These are phyloP conservation scores for Trametes sanguinea DNA, from an alignment of 768 basidiomycete species.

Conservation along the genomic window DNA sequence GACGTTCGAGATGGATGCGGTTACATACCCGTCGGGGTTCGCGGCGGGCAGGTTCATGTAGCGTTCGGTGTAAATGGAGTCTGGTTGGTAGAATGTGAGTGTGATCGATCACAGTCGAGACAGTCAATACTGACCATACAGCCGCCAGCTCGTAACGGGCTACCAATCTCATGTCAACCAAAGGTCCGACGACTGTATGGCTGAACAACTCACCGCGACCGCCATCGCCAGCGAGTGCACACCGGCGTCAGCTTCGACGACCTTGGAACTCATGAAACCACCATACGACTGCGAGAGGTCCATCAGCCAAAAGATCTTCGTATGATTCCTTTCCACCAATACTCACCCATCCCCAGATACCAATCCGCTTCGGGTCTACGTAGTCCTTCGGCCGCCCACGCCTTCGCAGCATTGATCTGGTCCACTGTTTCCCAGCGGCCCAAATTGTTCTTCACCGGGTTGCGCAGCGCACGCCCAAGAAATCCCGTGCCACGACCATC, in stretches of 20 bases:
- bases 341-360: conserved; percentile 97
- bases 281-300: conserved; percentile 74
- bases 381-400: conserved; percentile 87
- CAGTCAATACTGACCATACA: conserved; percentile 59
- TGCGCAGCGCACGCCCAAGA: conserved; percentile 82
- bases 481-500: conserved; percentile 95
- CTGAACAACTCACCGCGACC: conserved; percentile 65
- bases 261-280: conserved; percentile 93
- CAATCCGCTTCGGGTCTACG: conserved; percentile 85
- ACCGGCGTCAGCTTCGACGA: conserved; percentile 86
- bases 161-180: conserved; percentile 32
- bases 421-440: conserved; percentile 89
- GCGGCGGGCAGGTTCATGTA: conserved; percentile 86
- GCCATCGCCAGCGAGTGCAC: conserved; percentile 91
- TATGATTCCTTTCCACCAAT: too few relatives aligned
- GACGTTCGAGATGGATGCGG: conserved; percentile 85
- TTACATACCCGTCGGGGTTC: conserved; percentile 88
- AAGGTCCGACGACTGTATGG: background rate
- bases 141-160: conserved; percentile 86
- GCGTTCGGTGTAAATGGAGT: conserved; percentile 96
- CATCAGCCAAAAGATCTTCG: conserved; percentile 8
- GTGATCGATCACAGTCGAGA: background rate
- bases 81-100: conserved; percentile 40
- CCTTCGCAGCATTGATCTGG: conserved; percentile 86
- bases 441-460: conserved; percentile 85